Conservation (phyloP, 2,329 filamentous ascomycete species). For the Ambrosiella beaveri region DNA sequence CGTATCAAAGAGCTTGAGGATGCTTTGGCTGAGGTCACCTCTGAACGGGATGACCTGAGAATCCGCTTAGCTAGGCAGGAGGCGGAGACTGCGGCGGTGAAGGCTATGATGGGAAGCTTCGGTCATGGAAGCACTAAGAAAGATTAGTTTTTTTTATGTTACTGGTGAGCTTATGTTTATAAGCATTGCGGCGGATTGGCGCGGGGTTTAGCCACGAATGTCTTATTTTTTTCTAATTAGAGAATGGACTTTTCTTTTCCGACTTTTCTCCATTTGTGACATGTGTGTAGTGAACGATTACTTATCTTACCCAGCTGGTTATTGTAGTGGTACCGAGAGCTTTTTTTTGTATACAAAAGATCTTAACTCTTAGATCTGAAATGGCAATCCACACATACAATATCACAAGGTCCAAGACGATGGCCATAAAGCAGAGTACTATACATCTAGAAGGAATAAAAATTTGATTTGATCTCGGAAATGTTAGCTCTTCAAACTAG, state of each 20-base stretch:
- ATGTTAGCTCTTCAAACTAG: conserved; percentile 2
- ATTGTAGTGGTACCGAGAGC: no score
- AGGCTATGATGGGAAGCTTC: conserved; percentile 26
- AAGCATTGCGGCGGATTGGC: not conserved
- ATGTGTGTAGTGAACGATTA: no score
- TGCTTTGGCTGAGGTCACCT: conserved; percentile 38
- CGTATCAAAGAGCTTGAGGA: conserved; percentile 44
- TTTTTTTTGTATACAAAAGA: no score
- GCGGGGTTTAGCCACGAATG: not conserved
- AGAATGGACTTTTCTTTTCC: no score
- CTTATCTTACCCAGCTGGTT: no score
- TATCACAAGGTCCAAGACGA: no score
- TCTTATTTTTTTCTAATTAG: no score
- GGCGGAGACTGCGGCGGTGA: conserved; percentile 45
- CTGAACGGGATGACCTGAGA: conserved; percentile 46
- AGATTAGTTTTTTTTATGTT: not conserved
- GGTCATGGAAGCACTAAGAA: not conserved
- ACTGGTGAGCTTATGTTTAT: not conserved
- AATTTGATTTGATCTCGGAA: not conserved
- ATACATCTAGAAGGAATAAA: not conserved
- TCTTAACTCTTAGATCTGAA: no score
- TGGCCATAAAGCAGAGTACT: no score
- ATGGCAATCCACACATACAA: no score
- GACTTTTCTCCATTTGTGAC: no score
- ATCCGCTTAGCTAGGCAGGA: conserved; percentile 46